A percentile compares a stretch with the other conserved stretches of the same genome.
phyloP scores from a whole-genome alignment of 2,329 filamentous ascomycete species.

The Mollisiaceae sp. region DNA sequence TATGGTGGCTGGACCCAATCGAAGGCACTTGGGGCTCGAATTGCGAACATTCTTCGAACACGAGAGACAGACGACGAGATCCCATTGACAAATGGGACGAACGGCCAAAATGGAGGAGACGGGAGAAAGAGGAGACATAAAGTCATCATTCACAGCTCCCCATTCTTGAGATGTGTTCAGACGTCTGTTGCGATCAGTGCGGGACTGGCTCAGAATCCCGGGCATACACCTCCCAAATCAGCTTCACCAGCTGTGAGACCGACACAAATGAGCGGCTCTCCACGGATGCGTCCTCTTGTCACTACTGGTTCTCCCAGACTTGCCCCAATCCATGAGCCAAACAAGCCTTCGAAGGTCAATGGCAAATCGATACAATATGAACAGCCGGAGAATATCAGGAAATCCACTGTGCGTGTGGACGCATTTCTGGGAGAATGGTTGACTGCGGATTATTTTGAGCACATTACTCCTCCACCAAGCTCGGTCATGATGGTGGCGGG shows the following conservation, averaged over 20 bases:
- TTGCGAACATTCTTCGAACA: conserved; percentile 72
- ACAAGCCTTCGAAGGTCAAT: conserved; percentile 21
- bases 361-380: conserved; percentile 20
- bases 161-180: conserved; percentile 90
- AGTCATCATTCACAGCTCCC: conserved; percentile 90
- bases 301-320: conserved; percentile 38
- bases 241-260: conserved; percentile 35
- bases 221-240: conserved; percentile 38
- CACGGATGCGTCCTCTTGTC: conserved; percentile 36
- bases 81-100: conserved; percentile 21
- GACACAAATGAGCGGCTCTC: conserved; percentile 38
- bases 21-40: conserved; percentile 79
- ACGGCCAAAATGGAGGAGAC: conserved; percentile 27
- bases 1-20: conserved; percentile 94
- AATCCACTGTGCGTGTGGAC: conserved; percentile 78
- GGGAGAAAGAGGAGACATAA: conserved; percentile 68
- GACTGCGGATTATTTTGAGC: conserved; percentile 89
- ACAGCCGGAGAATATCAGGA: conserved; percentile 49
- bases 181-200: conserved; percentile 88
- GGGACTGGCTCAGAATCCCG: conserved; percentile 72
- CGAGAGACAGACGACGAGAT: conserved; percentile 48
- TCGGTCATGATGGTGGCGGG: conserved; percentile 86
- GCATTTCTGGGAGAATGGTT: conserved; percentile 96
- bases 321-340: conserved; percentile 38
- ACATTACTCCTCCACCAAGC: conserved; percentile 86